Evolutionary conservation across 1,284 basidiomycete genomes (phyloP).

Genomic region (Cystobasidium pallidum): DNA sequence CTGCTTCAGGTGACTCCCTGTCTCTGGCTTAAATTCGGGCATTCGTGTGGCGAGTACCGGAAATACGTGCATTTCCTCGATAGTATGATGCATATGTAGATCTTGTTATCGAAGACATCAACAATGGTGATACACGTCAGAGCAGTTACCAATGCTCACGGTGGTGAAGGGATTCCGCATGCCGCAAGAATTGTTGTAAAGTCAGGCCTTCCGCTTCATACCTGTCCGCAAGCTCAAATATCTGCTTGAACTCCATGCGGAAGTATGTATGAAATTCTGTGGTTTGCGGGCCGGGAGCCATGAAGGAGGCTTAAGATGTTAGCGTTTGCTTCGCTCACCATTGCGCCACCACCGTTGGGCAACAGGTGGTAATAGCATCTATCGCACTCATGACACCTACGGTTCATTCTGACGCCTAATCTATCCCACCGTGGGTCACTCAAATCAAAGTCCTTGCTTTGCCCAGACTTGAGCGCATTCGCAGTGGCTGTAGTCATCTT

Average conservation of each 20-base stretch:
- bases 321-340: no score
- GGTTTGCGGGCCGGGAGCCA: no score
- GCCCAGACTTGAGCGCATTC: not conserved
- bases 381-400: slow-evolving; percentile 21
- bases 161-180: slow-evolving; percentile 28
- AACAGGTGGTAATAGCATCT: not conserved
- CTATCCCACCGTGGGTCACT: slow-evolving; percentile 26
- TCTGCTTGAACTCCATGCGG: slow-evolving; percentile 26
- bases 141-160: slow-evolving; percentile 9
- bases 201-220: slow-evolving; percentile 21
- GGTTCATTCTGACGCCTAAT: slow-evolving; percentile 23
- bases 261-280: slow-evolving; percentile 42
- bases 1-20: slow-evolving; percentile 30
- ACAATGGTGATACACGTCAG: not conserved
- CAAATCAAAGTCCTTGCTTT: not conserved
- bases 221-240: slow-evolving; percentile 29
- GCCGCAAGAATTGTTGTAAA: slow-evolving; percentile 5
- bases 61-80: slow-evolving; percentile 54
- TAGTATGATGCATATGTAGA: slow-evolving; percentile 53
- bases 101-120: slow-evolving; percentile 35
- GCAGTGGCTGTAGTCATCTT: slow-evolving; percentile 13
- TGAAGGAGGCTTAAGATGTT: no score
- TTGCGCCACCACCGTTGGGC: not conserved
- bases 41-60: slow-evolving; percentile 51
- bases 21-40: slow-evolving; percentile 48